Conservation (phyloP, 805 yeast species). For the Candida palmyrensis region DNA sequence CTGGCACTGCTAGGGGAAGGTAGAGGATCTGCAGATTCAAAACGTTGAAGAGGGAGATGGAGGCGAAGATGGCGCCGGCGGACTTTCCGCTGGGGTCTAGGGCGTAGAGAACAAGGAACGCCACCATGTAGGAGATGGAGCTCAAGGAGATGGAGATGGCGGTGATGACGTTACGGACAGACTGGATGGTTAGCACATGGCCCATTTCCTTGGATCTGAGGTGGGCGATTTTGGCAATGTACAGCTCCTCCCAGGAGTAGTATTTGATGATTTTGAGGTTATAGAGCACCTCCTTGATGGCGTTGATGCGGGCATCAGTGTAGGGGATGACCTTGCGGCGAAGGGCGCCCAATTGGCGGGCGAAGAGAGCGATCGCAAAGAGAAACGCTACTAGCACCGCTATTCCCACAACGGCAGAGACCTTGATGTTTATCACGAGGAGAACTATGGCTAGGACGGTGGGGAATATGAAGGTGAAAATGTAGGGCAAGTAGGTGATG, state of each 20-base stretch:
- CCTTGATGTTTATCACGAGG: constrained; percentile 12
- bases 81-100: constrained; percentile 4
- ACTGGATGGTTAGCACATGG: constrained; percentile 9
- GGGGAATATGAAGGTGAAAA: constrained; percentile 9
- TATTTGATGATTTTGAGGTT: constrained; percentile 16
- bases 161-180: constrained; percentile 8
- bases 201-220: constrained; percentile 10
- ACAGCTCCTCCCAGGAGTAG: constrained; percentile 16
- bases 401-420: constrained; percentile 13
- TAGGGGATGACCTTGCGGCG: constrained; percentile 7
- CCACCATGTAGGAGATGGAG: constrained; percentile 11
- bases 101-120: constrained; percentile 12
- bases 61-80: constrained; percentile 12
- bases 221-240: constrained; percentile 7
- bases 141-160: constrained; percentile 10
- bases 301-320: constrained; percentile 12
- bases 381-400: constrained; percentile 10
- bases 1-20: constrained; percentile 10
- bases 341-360: constrained; percentile 6
- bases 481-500: constrained; percentile 7
- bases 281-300: constrained; percentile 11
- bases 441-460: constrained; percentile 10
- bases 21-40: constrained; percentile 8
- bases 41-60: constrained; percentile 13
- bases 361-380: constrained; percentile 4